Evolutionary conservation across 257 asterid species (phyloP).

Genomic region (Fraxinus americana): DNA sequence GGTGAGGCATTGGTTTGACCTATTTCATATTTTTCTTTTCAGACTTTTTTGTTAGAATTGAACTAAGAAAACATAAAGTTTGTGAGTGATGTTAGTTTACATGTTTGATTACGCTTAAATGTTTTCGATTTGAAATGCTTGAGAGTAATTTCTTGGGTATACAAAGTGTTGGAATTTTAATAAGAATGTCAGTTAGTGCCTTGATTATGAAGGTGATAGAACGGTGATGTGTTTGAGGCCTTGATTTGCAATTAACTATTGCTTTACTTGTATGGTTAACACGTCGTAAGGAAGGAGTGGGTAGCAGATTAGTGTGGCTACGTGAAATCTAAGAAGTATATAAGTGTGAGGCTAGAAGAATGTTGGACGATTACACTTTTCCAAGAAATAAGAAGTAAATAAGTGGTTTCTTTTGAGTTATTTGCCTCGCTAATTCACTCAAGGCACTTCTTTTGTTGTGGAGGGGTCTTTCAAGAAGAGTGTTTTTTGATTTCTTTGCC

Average conservation of each 20-base stretch:
- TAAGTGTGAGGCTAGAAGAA: constrained; percentile 1
- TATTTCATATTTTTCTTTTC: no score
- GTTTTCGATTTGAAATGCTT: background rate
- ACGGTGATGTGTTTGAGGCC: background rate
- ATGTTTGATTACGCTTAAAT: background rate
- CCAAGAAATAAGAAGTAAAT: background rate
- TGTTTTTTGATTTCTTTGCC: background rate
- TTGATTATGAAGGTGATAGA: background rate
- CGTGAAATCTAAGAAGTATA: background rate
- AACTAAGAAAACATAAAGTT: background rate
- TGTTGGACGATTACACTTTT: background rate
- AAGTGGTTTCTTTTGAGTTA: background rate
- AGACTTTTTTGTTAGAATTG: background rate
- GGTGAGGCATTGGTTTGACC: background rate
- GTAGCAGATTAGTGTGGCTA: background rate
- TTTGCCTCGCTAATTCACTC: background rate
- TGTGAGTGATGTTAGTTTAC: background rate
- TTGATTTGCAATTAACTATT: background rate
- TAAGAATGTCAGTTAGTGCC: background rate
- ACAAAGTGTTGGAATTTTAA: background rate
- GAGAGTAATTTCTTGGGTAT: background rate
- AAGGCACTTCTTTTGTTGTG: background rate
- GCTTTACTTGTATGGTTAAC: background rate
- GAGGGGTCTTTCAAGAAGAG: background rate
- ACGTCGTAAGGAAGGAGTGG: background rate